These are phyloP conservation scores for Fusarium citri DNA, from an alignment of 2,329 filamentous ascomycete species.

Conservation along the genomic window DNA sequence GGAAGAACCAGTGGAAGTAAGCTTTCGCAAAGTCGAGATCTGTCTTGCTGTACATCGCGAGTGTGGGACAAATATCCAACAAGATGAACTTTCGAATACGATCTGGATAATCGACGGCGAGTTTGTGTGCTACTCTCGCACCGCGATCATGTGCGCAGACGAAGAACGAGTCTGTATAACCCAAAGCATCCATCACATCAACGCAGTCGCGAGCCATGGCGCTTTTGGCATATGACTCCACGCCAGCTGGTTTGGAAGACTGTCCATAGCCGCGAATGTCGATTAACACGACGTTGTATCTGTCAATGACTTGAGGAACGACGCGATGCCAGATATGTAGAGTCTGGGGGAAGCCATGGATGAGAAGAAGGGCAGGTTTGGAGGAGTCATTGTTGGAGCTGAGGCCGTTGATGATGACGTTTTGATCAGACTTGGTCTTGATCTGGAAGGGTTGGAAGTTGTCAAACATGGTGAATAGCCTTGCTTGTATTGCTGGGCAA, in stretches of 20 bases:
- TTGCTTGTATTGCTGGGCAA: accelerated
- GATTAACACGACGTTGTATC: constrained; percentile 58
- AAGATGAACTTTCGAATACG: constrained; percentile 58
- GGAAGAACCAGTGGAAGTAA: constrained; percentile 71
- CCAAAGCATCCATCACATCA: constrained; percentile 58
- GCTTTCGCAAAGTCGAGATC: constrained; percentile 57
- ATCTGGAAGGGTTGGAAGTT: constrained; percentile 54
- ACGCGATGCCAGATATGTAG: constrained; percentile 64
- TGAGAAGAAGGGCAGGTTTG: constrained; percentile 58
- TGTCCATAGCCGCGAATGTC: constrained; percentile 65
- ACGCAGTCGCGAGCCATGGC: constrained; percentile 62
- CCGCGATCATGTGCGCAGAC: constrained; percentile 69
- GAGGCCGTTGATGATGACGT: constrained; percentile 59
- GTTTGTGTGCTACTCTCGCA: constrained; percentile 65
- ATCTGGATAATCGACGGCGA: constrained; percentile 60
- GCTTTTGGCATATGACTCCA: constrained; percentile 59
- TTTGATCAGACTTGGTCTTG: constrained; percentile 50
- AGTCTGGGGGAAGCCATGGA: constrained; percentile 66
- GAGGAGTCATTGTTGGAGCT: constrained; percentile 48
- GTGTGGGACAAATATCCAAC: constrained; percentile 66
- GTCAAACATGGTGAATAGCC: constrained; percentile 53
- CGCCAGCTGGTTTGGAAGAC: constrained; percentile 58
- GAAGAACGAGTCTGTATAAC: constrained; percentile 54
- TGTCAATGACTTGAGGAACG: constrained; percentile 51
- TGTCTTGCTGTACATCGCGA: constrained; percentile 62